Evolutionary conservation across 345 rosid species (phyloP), one percentile per base, ranked within the genome.

Genomic region (Bruguiera gymnorhiza): DNA sequence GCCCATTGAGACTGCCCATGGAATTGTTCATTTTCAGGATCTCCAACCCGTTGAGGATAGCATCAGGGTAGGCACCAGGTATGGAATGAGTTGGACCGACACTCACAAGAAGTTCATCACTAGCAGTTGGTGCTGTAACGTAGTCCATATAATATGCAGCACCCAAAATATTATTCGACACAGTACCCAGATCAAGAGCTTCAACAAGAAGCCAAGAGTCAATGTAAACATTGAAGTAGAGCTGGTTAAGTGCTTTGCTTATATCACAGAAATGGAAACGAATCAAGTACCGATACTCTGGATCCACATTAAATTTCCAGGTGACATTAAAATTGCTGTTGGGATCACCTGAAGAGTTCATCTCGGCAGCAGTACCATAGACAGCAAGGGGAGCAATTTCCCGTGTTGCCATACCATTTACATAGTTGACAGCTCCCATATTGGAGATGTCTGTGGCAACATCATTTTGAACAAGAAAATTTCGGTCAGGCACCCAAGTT

Each of bases 251-350:
- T 16, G 75, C 31, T 1, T 10, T 0, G 37, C 91, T 86, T 53
- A 91, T 84, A 72, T 91, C 94, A 30, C 97, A 88, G 77, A 88
- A 86, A 76, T 91, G 94, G 72, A 91, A 87, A 73, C 94, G 81
- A 62, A 88, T 70, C 46, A 91, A 84, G 70, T 88, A 86, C 67
- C 77, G 86, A 80, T 75, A 88, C 6, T 85, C 90, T 1, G 81
- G 76, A 51, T 83, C 90, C 72, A 91, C 81, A 9, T 57, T 26
- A 46, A 91, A 91, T 50, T 75, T 81, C 97, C 97, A 91, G 1
- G 90, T 88, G 68, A 88, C 87, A 31, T 91, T 91, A 80, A 90
- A 80, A 62, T 81, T 85, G 79, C 76, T 77, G 31, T 13, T 34
- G 50, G 91, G 86, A 46, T 86, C 61, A 21, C 1, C 36, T 0